Evolutionary conservation across 2,329 filamentous ascomycete species (phyloP).

Genomic region (Juglanconis sp.): DNA sequence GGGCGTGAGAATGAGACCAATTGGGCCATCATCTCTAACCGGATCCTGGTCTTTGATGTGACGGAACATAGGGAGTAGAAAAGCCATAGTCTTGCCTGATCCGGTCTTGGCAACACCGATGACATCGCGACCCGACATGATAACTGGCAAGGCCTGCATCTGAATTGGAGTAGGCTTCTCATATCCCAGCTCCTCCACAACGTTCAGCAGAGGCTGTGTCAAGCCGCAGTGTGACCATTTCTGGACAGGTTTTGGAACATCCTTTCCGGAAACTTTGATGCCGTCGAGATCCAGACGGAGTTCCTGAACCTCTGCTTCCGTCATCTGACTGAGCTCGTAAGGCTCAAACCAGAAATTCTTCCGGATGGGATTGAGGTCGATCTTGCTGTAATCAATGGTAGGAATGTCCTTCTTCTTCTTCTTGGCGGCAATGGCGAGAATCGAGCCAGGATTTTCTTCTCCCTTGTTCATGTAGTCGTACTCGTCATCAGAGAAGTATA

Average conservation of each 20-base stretch:
- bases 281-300: constrained; percentile 86
- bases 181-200: constrained; percentile 77
- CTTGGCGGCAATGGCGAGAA: constrained; percentile 56
- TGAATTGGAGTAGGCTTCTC: constrained; percentile 92
- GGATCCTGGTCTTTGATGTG: constrained; percentile 93
- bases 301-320: constrained; percentile 76
- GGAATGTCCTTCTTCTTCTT: constrained; percentile 97
- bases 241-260: constrained; percentile 88
- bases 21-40: constrained; percentile 80
- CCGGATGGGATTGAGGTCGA: constrained; percentile 79
- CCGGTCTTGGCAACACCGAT: constrained; percentile 97
- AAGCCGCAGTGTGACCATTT: constrained; percentile 97
- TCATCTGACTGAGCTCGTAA: constrained; percentile 76
- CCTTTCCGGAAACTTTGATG: constrained; percentile 86
- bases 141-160: constrained; percentile 87
- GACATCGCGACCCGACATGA: constrained; percentile 94
- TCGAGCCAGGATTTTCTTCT: constrained; percentile 43
- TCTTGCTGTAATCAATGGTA: constrained; percentile 77
- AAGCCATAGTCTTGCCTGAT: constrained; percentile 95
- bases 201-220: constrained; percentile 80
- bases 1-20: constrained; percentile 87
- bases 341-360: constrained; percentile 97
- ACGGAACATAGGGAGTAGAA: constrained; percentile 93
- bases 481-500: constrained; percentile 88
- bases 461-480: constrained; percentile 51